Conservation (phyloP, 2,329 filamentous ascomycete genomes). For the Xylariaceae sp. region DNA sequence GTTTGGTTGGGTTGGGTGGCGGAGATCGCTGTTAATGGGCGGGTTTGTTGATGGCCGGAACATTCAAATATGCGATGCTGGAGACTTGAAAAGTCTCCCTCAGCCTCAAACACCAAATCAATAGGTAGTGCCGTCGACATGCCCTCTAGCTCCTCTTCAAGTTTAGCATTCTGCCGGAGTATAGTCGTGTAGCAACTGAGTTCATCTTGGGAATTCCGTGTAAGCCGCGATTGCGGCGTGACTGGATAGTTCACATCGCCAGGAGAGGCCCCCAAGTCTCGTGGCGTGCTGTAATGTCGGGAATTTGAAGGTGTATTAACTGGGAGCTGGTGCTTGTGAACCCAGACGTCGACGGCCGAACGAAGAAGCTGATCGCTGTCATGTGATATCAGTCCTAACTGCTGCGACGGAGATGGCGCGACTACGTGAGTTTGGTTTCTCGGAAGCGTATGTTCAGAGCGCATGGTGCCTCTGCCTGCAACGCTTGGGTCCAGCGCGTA, state of each 20-base stretch:
- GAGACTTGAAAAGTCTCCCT: constrained; percentile 20
- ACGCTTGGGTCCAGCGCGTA: too few species aligned
- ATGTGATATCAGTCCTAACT: not conserved
- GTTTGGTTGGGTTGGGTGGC: not conserved
- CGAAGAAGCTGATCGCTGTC: not conserved
- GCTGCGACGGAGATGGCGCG: too few species aligned
- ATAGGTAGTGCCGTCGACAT: constrained; percentile 7
- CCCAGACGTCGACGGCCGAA: not conserved
- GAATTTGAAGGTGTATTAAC: not conserved
- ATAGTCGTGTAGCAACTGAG: constrained; percentile 24
- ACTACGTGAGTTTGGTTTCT: too few species aligned
- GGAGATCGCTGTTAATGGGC: not conserved
- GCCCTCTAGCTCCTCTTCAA: constrained; percentile 16
- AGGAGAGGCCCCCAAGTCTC: too few species aligned
- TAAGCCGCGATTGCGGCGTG: too few species aligned
- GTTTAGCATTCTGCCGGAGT: constrained; percentile 14
- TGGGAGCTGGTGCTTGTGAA: not conserved
- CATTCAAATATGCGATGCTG: constrained; percentile 21
- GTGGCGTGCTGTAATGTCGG: too few species aligned
- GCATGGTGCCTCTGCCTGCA: too few species aligned
- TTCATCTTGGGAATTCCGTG: too few species aligned
- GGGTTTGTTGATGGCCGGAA: constrained; percentile 11
- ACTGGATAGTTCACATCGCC: too few species aligned
- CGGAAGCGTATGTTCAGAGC: too few species aligned
- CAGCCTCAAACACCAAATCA: constrained; percentile 25